Evolutionary conservation across 2,329 filamentous ascomycete species (phyloP).

Genomic region (Fusarium sp.): DNA sequence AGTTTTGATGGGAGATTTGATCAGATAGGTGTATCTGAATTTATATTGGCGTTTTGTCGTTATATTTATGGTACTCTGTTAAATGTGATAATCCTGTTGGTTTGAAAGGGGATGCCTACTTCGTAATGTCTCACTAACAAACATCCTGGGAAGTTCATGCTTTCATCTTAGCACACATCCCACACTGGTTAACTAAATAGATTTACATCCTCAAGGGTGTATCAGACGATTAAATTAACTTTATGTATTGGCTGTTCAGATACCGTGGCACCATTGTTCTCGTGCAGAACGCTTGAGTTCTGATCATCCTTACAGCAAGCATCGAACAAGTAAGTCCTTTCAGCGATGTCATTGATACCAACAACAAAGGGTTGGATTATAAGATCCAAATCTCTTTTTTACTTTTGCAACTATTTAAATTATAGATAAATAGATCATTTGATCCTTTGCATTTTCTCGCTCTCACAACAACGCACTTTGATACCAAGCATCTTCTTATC

Average conservation of each 20-base stretch:
- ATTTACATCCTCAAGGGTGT: not conserved
- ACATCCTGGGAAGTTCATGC: not conserved
- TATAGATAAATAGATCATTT: not conserved
- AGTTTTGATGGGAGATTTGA: not conserved
- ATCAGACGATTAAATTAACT: accelerated
- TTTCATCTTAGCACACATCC: not conserved
- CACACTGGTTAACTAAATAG: not conserved
- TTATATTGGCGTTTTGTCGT: not conserved
- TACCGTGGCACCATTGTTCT: not conserved
- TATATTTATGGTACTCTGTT: not conserved
- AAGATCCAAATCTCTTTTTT: not conserved
- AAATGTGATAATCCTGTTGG: not conserved
- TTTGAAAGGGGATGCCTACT: not conserved
- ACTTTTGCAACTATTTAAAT: not conserved
- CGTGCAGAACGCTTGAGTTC: not conserved
- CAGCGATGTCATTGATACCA: not conserved
- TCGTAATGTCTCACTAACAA: not conserved
- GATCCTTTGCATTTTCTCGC: not conserved
- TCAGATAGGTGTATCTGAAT: not conserved
- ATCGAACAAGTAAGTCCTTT: not conserved
- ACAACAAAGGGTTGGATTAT: not conserved
- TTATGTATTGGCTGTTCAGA: not conserved
- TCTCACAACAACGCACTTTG: not conserved
- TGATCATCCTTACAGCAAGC: not conserved
- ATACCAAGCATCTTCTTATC: not conserved